Evolutionary conservation across 192 early-diverging fungal genomes (phyloP).

Genomic region (Linnemannia exigua): DNA sequence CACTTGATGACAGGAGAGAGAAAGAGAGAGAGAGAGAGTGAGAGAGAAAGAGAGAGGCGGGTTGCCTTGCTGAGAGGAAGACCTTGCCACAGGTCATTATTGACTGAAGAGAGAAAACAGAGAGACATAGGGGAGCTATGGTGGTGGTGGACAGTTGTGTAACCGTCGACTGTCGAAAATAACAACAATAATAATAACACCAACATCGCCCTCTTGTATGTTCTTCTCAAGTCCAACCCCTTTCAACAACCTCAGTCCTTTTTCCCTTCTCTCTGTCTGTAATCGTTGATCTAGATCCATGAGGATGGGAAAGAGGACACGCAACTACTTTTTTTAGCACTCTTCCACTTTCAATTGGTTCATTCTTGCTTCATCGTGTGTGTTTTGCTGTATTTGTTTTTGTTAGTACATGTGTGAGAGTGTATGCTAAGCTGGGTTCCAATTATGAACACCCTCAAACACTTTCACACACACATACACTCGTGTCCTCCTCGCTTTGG

Average conservation of each 20-base stretch:
- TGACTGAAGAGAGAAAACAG: background rate
- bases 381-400: background rate
- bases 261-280: background rate
- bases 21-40: no score
- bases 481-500: background rate
- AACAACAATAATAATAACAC: background rate
- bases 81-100: no score
- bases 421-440: background rate
- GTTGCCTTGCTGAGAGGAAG: no score
- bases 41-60: no score
- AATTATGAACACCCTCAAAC: background rate
- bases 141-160: background rate
- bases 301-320: background rate
- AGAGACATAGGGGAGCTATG: background rate
- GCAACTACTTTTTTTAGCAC: background rate
- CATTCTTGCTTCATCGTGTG: background rate
- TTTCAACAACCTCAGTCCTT: background rate
- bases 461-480: background rate
- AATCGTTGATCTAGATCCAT: background rate
- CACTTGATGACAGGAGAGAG: background rate
- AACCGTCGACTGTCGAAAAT: slow-evolving; percentile 5
- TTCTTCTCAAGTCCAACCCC: background rate
- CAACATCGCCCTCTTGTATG: no score
- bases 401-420: background rate
- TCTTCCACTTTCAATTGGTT: background rate